Conservation (phyloP, 768 basidiomycete species). For the Mycena rebaudengoi region DNA sequence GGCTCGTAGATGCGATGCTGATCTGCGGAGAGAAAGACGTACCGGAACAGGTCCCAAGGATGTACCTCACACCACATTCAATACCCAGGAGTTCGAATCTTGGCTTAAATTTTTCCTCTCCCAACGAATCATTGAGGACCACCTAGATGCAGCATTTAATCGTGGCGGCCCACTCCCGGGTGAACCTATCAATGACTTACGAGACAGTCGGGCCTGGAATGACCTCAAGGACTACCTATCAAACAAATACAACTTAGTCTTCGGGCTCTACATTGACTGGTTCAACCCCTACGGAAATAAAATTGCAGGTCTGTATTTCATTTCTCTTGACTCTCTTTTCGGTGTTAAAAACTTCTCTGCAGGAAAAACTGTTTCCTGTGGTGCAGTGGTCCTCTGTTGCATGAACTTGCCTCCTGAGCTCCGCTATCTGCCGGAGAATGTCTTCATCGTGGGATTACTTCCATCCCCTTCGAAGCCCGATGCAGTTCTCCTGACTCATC, state of each 20-base stretch:
- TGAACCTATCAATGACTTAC: conserved; percentile 6
- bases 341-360: not conserved
- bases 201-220: conserved; percentile 22
- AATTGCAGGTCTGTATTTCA: conserved; percentile 22
- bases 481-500: conserved; percentile 7
- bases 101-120: conserved; percentile 17
- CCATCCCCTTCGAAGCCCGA: conserved; percentile 37
- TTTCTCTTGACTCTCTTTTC: not conserved
- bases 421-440: conserved; percentile 32
- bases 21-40: not conserved
- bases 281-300: conserved; percentile 33
- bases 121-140: conserved; percentile 6
- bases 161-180: not conserved
- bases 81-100: conserved; percentile 9
- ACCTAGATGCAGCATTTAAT: not conserved
- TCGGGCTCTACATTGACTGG: conserved; percentile 36
- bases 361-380: conserved; percentile 27
- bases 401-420: conserved; percentile 36
- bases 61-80: not conserved
- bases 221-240: not conserved
- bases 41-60: not conserved
- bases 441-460: conserved; percentile 34
- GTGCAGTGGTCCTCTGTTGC: conserved; percentile 28
- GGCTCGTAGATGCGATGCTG: not conserved
- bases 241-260: conserved; percentile 28